These are phyloP conservation scores for Coccinonectria pachysandricola DNA, from an alignment of 2,329 filamentous ascomycete species.

Conservation along the genomic window DNA sequence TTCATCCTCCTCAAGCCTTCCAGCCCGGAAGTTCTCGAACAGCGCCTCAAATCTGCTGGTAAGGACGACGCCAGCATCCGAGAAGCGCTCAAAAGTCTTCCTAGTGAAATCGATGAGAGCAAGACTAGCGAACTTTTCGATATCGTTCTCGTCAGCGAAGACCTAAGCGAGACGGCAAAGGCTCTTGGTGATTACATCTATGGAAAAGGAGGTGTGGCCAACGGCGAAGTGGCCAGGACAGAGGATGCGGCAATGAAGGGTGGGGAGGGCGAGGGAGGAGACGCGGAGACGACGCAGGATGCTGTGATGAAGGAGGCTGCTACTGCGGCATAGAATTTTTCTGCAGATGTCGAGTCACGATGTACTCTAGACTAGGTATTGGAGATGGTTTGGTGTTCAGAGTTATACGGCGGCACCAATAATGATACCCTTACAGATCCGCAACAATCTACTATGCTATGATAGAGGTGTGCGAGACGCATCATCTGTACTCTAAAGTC, in stretches of 20 bases:
- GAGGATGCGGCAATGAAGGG: conserved; percentile 1
- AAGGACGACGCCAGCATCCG: conserved; percentile 15
- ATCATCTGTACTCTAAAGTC: too few species aligned
- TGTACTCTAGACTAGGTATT: too few species aligned
- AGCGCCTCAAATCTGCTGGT: conserved; percentile 19
- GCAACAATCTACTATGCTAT: too few species aligned
- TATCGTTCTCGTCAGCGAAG: conserved; percentile 17
- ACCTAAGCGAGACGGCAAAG: conserved; percentile 14
- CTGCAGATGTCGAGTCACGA: too few species aligned
- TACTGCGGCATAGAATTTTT: too few species aligned
- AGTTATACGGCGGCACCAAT: too few species aligned
- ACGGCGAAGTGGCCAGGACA: conserved; percentile 1
- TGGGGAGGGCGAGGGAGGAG: too few species aligned
- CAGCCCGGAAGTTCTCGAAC: conserved; percentile 13
- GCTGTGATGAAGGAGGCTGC: too few species aligned
- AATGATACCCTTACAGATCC: too few species aligned
- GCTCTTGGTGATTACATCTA: conserved; percentile 21
- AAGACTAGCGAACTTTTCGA: conserved; percentile 19
- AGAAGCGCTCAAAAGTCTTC: conserved; percentile 11
- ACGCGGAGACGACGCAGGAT: too few species aligned
- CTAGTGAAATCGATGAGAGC: conserved; percentile 16
- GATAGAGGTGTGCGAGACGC: too few species aligned
- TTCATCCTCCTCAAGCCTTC: conserved; percentile 43
- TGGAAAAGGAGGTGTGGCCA: conserved; percentile 2
- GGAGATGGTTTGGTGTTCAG: too few species aligned